These are phyloP conservation scores for Termitomyces sp. DNA, from an alignment of 768 basidiomycete species.

Conservation along the genomic window DNA sequence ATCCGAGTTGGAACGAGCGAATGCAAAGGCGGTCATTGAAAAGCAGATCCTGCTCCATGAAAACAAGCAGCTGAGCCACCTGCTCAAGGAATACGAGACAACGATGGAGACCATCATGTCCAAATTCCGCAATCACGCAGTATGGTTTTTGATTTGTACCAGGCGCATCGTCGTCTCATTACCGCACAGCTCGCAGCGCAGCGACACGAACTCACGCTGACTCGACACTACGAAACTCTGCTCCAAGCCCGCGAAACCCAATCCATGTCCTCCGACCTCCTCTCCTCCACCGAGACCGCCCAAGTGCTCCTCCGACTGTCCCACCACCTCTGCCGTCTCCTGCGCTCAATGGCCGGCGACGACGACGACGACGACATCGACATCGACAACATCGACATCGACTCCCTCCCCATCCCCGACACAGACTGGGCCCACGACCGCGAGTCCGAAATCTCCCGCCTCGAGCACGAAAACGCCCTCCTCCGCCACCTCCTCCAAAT, in stretches of 20 bases:
- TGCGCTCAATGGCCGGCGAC: constrained; percentile 69
- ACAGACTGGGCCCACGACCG: constrained; percentile 85
- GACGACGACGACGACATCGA: constrained; percentile 37
- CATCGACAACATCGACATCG: constrained; percentile 39
- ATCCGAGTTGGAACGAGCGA: constrained; percentile 86
- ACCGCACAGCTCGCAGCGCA: constrained; percentile 76
- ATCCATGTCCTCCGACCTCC: constrained; percentile 50
- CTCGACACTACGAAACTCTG: constrained; percentile 86
- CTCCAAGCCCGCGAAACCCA: constrained; percentile 65
- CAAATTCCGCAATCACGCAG: constrained; percentile 85
- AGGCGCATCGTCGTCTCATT: not conserved
- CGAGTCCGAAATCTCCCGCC: constrained; percentile 79
- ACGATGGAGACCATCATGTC: constrained; percentile 97
- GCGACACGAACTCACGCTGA: constrained; percentile 82
- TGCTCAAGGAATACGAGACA: constrained; percentile 92
- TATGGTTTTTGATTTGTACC: constrained; percentile 14
- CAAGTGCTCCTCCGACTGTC: constrained; percentile 72
- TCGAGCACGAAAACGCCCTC: constrained; percentile 81
- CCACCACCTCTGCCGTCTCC: constrained; percentile 64
- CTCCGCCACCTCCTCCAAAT: constrained; percentile 77
- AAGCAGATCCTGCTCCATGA: constrained; percentile 91
- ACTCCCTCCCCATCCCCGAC: constrained; percentile 36
- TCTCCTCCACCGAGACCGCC: constrained; percentile 55
- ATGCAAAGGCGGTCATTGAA: constrained; percentile 88
- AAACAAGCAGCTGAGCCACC: constrained; percentile 86